These are phyloP conservation scores for Kalmusia sp. DNA, from an alignment of 2,329 filamentous ascomycete genomes.

Conservation along the genomic window DNA sequence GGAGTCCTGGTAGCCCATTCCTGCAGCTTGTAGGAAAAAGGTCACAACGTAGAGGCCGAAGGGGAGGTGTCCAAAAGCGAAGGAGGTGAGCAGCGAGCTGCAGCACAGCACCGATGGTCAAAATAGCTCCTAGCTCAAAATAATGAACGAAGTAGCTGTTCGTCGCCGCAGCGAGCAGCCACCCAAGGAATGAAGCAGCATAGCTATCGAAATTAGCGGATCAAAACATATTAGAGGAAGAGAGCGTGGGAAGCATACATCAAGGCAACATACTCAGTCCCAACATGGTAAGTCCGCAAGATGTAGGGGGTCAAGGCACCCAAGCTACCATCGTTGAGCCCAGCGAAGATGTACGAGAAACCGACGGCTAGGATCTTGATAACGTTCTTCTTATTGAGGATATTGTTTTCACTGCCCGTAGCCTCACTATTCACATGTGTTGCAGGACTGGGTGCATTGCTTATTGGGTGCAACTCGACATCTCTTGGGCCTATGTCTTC, in stretches of 20 bases:
- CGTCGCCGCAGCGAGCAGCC: constrained; percentile 64
- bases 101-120: constrained; percentile 62
- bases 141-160: constrained; percentile 62
- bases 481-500: neutral
- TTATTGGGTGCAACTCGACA: constrained; percentile 11
- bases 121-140: constrained; percentile 63
- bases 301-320: constrained; percentile 70
- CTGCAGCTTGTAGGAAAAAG: constrained; percentile 65
- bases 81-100: constrained; percentile 64
- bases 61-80: constrained; percentile 63
- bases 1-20: constrained; percentile 69
- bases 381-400: constrained; percentile 14
- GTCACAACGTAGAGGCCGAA: constrained; percentile 64
- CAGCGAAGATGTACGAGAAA: constrained; percentile 71
- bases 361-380: constrained; percentile 57
- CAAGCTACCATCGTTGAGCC: constrained; percentile 69
- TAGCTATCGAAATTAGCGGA: constrained; percentile 47
- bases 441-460: neutral
- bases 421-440: neutral
- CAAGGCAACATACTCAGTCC: constrained; percentile 53
- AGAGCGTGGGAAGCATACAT: constrained; percentile 48
- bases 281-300: constrained; percentile 62
- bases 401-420: constrained; percentile 3
- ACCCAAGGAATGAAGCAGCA: constrained; percentile 65
- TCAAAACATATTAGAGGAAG: constrained; percentile 31